Percentiles rank a stretch among this genome's conserved stretches.
These are phyloP conservation scores for Asterophora lycoperdoides DNA, from an alignment of 768 basidiomycete genomes.

Conservation along the genomic window DNA sequence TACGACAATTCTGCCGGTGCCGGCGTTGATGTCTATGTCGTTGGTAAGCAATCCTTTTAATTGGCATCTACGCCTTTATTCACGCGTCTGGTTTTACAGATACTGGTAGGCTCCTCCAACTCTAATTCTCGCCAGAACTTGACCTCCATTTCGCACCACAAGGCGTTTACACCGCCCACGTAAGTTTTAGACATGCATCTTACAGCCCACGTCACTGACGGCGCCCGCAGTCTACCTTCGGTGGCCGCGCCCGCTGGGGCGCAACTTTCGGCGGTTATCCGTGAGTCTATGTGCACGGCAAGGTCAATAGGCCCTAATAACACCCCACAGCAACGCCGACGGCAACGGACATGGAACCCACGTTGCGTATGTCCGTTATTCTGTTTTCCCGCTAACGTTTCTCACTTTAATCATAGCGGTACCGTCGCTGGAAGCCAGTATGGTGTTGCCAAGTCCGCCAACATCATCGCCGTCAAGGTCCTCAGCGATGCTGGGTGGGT, in stretches of 20 bases:
- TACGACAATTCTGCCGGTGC: conserved; percentile 14
- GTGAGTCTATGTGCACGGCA: neutral
- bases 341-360: conserved; percentile 44
- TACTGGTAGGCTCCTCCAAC: conserved; percentile 14
- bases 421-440: conserved; percentile 30
- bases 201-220: neutral
- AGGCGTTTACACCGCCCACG: conserved; percentile 8
- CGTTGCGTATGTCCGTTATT: conserved; percentile 23
- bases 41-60: conserved; percentile 23
- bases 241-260: conserved; percentile 40
- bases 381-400: neutral
- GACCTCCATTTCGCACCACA: neutral
- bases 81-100: conserved; percentile 11
- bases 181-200: neutral
- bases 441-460: conserved; percentile 29
- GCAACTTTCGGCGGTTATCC: conserved; percentile 29
- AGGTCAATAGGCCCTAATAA: too few relatives aligned
- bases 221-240: conserved; percentile 30
- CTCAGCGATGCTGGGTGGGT: neutral
- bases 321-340: conserved; percentile 17
- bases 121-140: neutral
- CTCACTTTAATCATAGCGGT: conserved; percentile 18
- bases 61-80: neutral
- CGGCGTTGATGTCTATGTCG: conserved; percentile 32
- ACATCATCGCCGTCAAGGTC: conserved; percentile 12